Percentiles rank a stretch among this genome's conserved stretches.
Conservation (phyloP, 1,284 basidiomycete genomes). For the Melampsora americana region DNA sequence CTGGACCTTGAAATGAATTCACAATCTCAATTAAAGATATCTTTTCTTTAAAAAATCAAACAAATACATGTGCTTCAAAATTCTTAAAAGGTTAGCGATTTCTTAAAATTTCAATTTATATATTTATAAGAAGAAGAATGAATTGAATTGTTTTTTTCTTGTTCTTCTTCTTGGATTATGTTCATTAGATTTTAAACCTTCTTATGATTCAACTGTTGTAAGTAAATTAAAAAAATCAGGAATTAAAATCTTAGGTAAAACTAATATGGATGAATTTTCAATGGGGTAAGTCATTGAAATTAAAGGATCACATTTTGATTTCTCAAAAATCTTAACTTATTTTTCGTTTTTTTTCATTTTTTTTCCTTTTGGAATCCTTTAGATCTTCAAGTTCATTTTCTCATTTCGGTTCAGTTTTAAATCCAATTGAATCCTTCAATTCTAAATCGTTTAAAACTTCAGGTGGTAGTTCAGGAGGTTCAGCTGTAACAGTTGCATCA, state of each 20-base stretch:
- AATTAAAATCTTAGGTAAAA: constrained; percentile 75
- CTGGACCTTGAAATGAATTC: too few species aligned
- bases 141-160: too few species aligned
- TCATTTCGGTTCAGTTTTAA: constrained; percentile 70
- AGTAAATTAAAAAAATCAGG: constrained; percentile 64
- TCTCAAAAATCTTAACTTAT: constrained; percentile 14
- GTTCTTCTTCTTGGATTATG: too few species aligned
- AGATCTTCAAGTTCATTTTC: constrained; percentile 73
- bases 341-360: constrained; percentile 46
- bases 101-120: too few species aligned
- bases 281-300: constrained; percentile 70
- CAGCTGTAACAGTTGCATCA: constrained; percentile 74
- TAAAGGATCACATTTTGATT: neutral
- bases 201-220: constrained; percentile 85
- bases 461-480: constrained; percentile 75
- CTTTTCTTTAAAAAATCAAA: too few species aligned
- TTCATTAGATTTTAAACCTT: constrained; percentile 74
- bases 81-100: neutral
- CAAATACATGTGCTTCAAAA: too few species aligned
- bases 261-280: constrained; percentile 96
- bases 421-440: constrained; percentile 61
- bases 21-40: too few species aligned
- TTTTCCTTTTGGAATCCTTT: neutral
- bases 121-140: too few species aligned
- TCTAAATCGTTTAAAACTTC: constrained; percentile 60